Percentiles rank a stretch among this genome's conserved stretches.
These are phyloP conservation scores for Tetrapisispora fleetii DNA, from an alignment of 805 yeast genomes.

Conservation along the genomic window DNA sequence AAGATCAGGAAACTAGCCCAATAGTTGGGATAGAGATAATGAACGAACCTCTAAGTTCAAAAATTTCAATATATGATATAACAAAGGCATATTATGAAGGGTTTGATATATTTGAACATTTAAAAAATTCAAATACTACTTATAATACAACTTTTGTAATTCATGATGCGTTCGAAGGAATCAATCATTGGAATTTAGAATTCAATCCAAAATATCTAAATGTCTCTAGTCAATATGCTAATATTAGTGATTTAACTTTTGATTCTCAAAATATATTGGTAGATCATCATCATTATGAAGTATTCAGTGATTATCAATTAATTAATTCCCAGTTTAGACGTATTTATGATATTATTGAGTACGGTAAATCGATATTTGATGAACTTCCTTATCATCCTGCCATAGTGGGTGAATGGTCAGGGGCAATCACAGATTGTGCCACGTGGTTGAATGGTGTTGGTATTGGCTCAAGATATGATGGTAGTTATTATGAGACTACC, in stretches of 20 bases:
- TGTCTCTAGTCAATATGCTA: slow-evolving; percentile 21
- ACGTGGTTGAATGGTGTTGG: slow-evolving; percentile 63
- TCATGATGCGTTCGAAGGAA: slow-evolving; percentile 55
- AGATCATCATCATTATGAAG: slow-evolving; percentile 90
- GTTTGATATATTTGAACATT: slow-evolving; percentile 22
- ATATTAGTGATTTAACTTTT: slow-evolving; percentile 29
- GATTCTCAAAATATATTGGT: slow-evolving; percentile 47
- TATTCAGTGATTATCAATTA: slow-evolving; percentile 60
- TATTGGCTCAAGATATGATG: slow-evolving; percentile 54
- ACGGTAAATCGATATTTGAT: slow-evolving; percentile 22
- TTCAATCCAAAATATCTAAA: slow-evolving; percentile 26
- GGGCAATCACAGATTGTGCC: slow-evolving; percentile 63
- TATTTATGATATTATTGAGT: slow-evolving; percentile 25
- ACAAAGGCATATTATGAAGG: slow-evolving; percentile 27
- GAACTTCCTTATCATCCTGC: slow-evolving; percentile 37
- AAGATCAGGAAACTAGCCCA: slow-evolving; percentile 34
- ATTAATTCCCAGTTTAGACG: slow-evolving; percentile 30
- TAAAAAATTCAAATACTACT: not conserved
- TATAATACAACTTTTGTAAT: slow-evolving; percentile 33
- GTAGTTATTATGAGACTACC: slow-evolving; percentile 30
- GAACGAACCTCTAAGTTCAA: slow-evolving; percentile 61
- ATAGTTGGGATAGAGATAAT: slow-evolving; percentile 59
- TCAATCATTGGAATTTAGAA: slow-evolving; percentile 46
- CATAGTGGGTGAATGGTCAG: slow-evolving; percentile 63
- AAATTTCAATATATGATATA: slow-evolving; percentile 33